Conservation (phyloP, 1,284 basidiomycete species). For the Mycosarcoma mackinlayi region DNA sequence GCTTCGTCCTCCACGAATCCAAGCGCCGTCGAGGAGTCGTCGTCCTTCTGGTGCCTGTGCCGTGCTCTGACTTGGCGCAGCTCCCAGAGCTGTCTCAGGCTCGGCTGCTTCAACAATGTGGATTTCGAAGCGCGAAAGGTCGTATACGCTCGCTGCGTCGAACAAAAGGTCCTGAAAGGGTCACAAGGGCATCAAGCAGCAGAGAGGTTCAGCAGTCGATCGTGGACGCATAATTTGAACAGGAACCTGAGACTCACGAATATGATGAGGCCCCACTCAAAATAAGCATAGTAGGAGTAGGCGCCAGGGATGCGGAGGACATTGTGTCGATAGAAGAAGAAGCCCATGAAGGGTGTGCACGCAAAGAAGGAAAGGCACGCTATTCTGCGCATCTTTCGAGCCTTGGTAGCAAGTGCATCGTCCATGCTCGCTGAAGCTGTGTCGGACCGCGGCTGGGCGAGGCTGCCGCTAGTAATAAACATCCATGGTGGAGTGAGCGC, state of each 20-base stretch:
- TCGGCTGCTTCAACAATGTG: slow-evolving; percentile 50
- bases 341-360: slow-evolving; percentile 63
- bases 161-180: slow-evolving; percentile 58
- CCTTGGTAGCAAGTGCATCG: slow-evolving; percentile 40
- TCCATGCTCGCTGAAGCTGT: neutral
- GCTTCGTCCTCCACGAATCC: slow-evolving; percentile 49
- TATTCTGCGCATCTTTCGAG: slow-evolving; percentile 45
- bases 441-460: slow-evolving; percentile 29
- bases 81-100: neutral
- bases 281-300: slow-evolving; percentile 62
- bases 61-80: neutral
- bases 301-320: slow-evolving; percentile 58
- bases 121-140: slow-evolving; percentile 56
- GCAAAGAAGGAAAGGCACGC: slow-evolving; percentile 56
- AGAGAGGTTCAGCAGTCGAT: neutral
- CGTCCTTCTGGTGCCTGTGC: slow-evolving; percentile 7
- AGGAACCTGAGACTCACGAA: slow-evolving; percentile 47
- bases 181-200: no score
- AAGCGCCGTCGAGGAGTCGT: slow-evolving; percentile 45
- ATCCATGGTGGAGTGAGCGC: slow-evolving; percentile 76
- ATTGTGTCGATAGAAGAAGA: slow-evolving; percentile 62
- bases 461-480: slow-evolving; percentile 68
- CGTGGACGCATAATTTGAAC: no score
- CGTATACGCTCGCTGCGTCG: slow-evolving; percentile 57
- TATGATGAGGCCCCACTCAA: slow-evolving; percentile 65